These are phyloP conservation scores for Aspergillus quadricinctus DNA, from an alignment of 2,329 filamentous ascomycete genomes.

Conservation along the genomic window DNA sequence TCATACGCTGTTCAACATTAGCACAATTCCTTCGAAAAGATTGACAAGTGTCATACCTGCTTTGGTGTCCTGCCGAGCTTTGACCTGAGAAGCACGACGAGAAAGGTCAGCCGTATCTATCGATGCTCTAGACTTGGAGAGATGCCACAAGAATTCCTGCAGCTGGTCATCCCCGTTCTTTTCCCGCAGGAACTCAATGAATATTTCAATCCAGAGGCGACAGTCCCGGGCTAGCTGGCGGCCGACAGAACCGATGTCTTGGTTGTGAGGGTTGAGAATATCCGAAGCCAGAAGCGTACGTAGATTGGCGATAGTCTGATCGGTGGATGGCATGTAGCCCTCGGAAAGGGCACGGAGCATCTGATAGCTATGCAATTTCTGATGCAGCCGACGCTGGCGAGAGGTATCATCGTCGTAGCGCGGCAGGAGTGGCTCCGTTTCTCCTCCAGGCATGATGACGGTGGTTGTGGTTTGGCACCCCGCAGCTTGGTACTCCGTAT, in stretches of 20 bases:
- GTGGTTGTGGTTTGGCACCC: not conserved
- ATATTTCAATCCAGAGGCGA: constrained; percentile 69
- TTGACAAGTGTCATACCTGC: constrained; percentile 49
- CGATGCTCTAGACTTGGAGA: constrained; percentile 67
- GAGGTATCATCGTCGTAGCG: constrained; percentile 70
- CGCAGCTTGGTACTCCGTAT: not conserved
- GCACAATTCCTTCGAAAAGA: not conserved
- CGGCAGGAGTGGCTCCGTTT: constrained; percentile 75
- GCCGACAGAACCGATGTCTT: constrained; percentile 73
- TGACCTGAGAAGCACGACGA: constrained; percentile 57
- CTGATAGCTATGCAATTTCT: constrained; percentile 91
- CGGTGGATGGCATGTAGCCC: constrained; percentile 89
- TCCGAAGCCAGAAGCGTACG: constrained; percentile 74
- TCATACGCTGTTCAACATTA: constrained; percentile 57
- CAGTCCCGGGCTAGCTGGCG: constrained; percentile 66
- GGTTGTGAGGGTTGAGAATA: constrained; percentile 69
- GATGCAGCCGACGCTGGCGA: constrained; percentile 71
- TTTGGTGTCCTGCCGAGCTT: constrained; percentile 64
- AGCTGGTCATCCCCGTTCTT: constrained; percentile 84
- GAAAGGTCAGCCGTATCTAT: constrained; percentile 64
- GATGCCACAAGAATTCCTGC: constrained; percentile 86
- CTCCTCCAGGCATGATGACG: constrained; percentile 45
- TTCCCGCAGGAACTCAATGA: constrained; percentile 74
- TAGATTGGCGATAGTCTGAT: constrained; percentile 75
- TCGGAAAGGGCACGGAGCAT: constrained; percentile 77